Evolutionary conservation across 768 basidiomycete genomes (phyloP), one percentile per base, ranked within the genome.

Genomic region (Psilocybe azurescens): DNA sequence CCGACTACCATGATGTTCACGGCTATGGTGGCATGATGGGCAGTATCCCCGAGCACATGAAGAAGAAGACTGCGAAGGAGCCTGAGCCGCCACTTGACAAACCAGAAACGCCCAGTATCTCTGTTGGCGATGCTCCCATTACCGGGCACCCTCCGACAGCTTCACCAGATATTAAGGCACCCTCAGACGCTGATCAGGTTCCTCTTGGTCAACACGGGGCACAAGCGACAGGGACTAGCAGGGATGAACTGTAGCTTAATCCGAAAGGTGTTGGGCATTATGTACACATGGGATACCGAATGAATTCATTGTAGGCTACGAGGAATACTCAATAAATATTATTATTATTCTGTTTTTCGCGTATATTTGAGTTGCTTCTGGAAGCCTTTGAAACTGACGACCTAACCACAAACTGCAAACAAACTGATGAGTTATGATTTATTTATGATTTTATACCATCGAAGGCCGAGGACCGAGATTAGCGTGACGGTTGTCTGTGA

Each of bases 1-100:
- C 74, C 16, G 76, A 81, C 66, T 84, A 74, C 70, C 82, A 83
- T 62, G 79, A 77, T 41, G 62, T 65, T 50, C 63, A 82, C 63
- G 83, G 81, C 20, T 81, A 76, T 60, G 73, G 71, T 30, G 80
- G 79, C 16, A 77, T 80, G 77, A 78, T 78, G 74, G 78, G 78
- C 11, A 67, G 66, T 44, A 69, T 74, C 56, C 77, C 75, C 30
- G 61, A 60, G 44, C 67, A 67, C 60, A 59, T 69, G 64, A 75
- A 73, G 72, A 78, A 72, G 65, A 71, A 72, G 64, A 28, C 41
- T 18, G 61, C 33, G 44, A 55, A 66, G 52, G 46, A 36, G 18
- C 50, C 46, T 5, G 49, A 44, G 41, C 14, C 11, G 41, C 41
- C 41, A 13, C 41, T 44, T 5, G 41, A 44, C 41, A 44, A 44